A percentile compares a stretch with the other conserved stretches of the same genome.
Evolutionary conservation across 176 grass and related monocot genomes (phyloP).

Genomic region (Oryza coarctata): DNA sequence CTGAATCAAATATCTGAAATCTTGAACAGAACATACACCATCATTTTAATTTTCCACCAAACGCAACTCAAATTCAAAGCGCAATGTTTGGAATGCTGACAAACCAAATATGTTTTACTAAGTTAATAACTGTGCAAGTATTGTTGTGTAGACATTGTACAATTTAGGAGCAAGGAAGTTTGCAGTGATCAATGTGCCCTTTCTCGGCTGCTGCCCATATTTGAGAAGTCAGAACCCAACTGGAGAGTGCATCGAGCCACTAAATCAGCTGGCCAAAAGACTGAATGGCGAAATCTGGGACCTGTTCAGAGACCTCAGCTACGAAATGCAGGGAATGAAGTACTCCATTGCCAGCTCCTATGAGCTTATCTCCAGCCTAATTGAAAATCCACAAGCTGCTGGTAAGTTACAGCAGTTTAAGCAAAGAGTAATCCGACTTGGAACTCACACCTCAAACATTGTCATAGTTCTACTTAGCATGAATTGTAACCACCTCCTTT

Average conservation of each 20-base stretch:
- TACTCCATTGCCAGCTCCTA: slow-evolving; percentile 66
- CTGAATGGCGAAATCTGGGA: slow-evolving; percentile 46
- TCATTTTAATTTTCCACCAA: neutral
- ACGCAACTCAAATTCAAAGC: neutral
- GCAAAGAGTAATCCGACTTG: neutral
- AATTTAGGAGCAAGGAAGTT: slow-evolving; percentile 70
- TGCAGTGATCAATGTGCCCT: slow-evolving; percentile 47
- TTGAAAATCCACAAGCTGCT: slow-evolving; percentile 26
- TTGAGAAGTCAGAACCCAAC: slow-evolving; percentile 36
- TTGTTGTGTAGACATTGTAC: slow-evolving; percentile 46
- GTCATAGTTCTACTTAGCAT: neutral
- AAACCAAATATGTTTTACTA: neutral
- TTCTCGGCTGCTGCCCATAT: slow-evolving; percentile 50
- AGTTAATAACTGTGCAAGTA: neutral
- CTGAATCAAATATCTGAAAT: slow-evolving; percentile 7
- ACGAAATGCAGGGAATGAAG: slow-evolving; percentile 52
- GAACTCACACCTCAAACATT: neutral
- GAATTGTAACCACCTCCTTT: neutral
- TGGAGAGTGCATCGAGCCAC: slow-evolving; percentile 39
- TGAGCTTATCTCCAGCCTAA: slow-evolving; percentile 45
- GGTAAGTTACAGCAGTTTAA: slow-evolving; percentile 38
- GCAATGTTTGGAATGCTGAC: neutral
- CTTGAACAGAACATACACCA: neutral
- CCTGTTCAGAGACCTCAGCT: slow-evolving; percentile 44
- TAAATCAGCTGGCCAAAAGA: slow-evolving; percentile 57